Evolutionary conservation across 371 early-diverging fungal species (phyloP).

Genomic region (Mucor indicus): DNA sequence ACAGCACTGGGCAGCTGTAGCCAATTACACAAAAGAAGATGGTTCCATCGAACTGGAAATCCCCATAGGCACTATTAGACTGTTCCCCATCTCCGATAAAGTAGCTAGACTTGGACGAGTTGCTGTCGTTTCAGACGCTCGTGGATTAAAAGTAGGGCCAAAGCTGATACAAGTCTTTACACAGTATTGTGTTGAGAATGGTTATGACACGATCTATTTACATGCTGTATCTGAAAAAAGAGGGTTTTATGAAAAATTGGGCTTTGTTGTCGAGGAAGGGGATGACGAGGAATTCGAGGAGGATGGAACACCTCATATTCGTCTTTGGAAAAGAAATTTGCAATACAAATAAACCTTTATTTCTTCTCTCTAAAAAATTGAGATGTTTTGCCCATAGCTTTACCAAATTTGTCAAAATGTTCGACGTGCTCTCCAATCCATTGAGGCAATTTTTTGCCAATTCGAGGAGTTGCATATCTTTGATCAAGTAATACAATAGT

Average conservation of each 20-base stretch:
- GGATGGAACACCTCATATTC: slow-evolving; percentile 40
- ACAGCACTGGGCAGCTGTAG: slow-evolving; percentile 30
- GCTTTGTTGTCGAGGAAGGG: slow-evolving; percentile 28
- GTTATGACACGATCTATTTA: slow-evolving; percentile 20
- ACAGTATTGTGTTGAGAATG: slow-evolving; percentile 9
- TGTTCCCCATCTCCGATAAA: slow-evolving; percentile 12
- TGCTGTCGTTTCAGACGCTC: slow-evolving; percentile 33
- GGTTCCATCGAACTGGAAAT: slow-evolving; percentile 7
- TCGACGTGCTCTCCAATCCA: slow-evolving; percentile 65
- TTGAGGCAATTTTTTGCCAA: slow-evolving; percentile 55
- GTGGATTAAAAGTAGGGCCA: slow-evolving; percentile 29
- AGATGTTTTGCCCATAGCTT: slow-evolving; percentile 40
- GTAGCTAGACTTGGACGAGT: slow-evolving; percentile 38
- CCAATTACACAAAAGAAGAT: slow-evolving; percentile 1
- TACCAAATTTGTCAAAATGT: slow-evolving; percentile 53
- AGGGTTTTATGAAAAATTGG: slow-evolving; percentile 36
- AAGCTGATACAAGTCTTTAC: slow-evolving; percentile 22
- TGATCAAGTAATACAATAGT: slow-evolving; percentile 70
- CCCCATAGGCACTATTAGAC: slow-evolving; percentile 32
- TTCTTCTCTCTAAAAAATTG: slow-evolving; percentile 46
- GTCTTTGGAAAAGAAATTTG: slow-evolving; percentile 28
- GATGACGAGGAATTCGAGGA: slow-evolving; percentile 34
- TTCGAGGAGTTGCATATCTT: slow-evolving; percentile 55
- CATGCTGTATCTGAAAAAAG: slow-evolving; percentile 40
- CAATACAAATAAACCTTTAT: neutral